Evolutionary conservation across 2,329 filamentous ascomycete genomes (phyloP), one percentile per base, ranked within the genome.

Genomic region (Ophiocordyceps camponoti-floridani): DNA sequence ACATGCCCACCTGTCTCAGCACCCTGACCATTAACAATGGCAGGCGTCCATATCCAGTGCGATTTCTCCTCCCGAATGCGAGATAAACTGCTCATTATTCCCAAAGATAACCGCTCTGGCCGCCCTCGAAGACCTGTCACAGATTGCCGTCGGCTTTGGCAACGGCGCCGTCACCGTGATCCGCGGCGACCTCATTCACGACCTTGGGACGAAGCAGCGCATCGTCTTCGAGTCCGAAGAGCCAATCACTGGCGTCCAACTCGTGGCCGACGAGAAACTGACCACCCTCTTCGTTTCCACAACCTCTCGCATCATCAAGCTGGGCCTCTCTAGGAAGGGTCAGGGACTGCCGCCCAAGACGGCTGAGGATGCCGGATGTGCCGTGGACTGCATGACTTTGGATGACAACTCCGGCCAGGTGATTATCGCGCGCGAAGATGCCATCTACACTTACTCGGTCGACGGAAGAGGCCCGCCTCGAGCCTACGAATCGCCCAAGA

Each of bases 161-260:
- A 96, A 98, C 62, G 91, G 91, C 8, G 79, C 88, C 1, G 89
- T 98, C 12, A 94, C 87, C 0, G 79, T 98, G 27, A 84, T 98
- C 46, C 77, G 91, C 47, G 91, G 93, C 48, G 91, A 98, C 58
- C 69, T 98, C 43, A 84, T 98, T 53, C 87, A 98, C 59, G 91
- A 98, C 59, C 79, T 91, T 46, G 91, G 93, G 19, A 87, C 89
- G 11, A 87, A 86, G 58, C 91, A 98, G 60, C 78, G 91, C 44
- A 91, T 89, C 31, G 85, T 98, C 10, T 91, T 94, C 63, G 91
- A 98, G 58, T 94, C 88, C 0, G 88, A 96, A 54, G 91, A 98
- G 59, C 93, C 91, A 0, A 79, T 98, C 10, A 98, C 91, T 0
- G 89, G 88, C 2, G 79, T 98, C 13, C 83, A 91, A 56, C 82